phyloP scores from a whole-genome alignment of 768 basidiomycete species.

The Nidula microcarpa region DNA sequence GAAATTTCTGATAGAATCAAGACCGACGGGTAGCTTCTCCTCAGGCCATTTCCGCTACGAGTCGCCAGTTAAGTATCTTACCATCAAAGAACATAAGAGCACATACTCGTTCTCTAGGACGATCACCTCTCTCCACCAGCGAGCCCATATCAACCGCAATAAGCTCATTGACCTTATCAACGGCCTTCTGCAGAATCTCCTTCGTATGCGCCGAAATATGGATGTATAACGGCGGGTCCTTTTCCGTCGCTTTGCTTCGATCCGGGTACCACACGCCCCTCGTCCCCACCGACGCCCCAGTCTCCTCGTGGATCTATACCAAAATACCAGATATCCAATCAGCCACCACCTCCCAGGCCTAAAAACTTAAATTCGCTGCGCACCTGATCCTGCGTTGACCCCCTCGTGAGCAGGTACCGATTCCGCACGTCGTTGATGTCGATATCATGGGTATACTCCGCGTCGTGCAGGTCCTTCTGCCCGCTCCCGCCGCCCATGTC shows the following conservation, averaged over 20 bases:
- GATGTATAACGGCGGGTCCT: slow-evolving; percentile 90
- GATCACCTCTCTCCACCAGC: slow-evolving; percentile 74
- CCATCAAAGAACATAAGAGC: too few species aligned
- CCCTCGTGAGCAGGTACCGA: slow-evolving; percentile 91
- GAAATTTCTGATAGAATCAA: slow-evolving; percentile 93
- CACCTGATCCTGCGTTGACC: slow-evolving; percentile 88
- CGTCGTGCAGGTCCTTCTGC: slow-evolving; percentile 66
- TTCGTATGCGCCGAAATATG: slow-evolving; percentile 82
- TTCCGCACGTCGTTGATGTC: slow-evolving; percentile 97
- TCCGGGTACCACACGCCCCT: slow-evolving; percentile 98
- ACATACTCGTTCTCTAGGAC: slow-evolving; percentile 61
- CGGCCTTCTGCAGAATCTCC: slow-evolving; percentile 64
- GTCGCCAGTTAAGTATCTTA: neutral
- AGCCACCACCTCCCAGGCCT: too few species aligned
- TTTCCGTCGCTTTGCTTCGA: slow-evolving; percentile 83
- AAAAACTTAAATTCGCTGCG: slow-evolving; percentile 16
- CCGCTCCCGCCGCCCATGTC: slow-evolving; percentile 33
- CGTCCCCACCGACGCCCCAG: slow-evolving; percentile 89
- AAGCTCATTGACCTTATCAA: slow-evolving; percentile 71
- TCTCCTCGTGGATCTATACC: slow-evolving; percentile 82
- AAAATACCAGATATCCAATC: too few species aligned
- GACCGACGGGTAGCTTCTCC: slow-evolving; percentile 85
- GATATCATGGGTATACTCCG: slow-evolving; percentile 84
- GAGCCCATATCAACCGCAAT: slow-evolving; percentile 75
- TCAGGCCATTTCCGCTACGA: slow-evolving; percentile 94